Evolutionary conservation across 345 rosid species (phyloP), one percentile per base, ranked within the genome.

Genomic region (Salix purpurea): DNA sequence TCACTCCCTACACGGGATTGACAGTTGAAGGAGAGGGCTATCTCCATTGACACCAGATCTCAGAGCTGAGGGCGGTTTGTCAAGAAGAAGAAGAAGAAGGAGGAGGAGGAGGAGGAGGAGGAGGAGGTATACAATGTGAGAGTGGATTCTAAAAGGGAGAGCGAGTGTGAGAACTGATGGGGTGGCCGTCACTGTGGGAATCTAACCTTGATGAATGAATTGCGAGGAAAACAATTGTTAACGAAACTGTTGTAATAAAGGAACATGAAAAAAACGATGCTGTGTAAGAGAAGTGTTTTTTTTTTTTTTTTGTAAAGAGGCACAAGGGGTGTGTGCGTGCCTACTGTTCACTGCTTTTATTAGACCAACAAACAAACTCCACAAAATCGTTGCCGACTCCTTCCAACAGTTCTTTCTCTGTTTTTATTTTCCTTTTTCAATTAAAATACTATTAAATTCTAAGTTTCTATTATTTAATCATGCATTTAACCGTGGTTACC

Each of bases 381-480:
- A 69, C 78, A 69, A 83, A 76, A 83, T 77, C 67, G 71, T 71
- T 65, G 83, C 86, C 86, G 85, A 75, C 85, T 72, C 67, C 79
- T 71, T 26, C 82, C 82, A 72, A 73, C 86, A 74, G 39, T 34
- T 44, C 62, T 9, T 24, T 58, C 42, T 39, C 30, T 24, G 19
- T 37, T 19, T 69, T 9, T 2, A 6, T 4, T 10, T 32, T 19
- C 15, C 4, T 2, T 18, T 28, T 8, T n/a, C 64, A 58, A 9
- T 9, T 14, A 58, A n/a, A 58, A 58, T 58, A 58, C 64, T 23
- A 13, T 11, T 46, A 4, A 28, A 5, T 32, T 37, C 0, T 13
- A 1, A 1, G 61, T 23, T 6, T 36, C 28, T 74, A 2, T 42
- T 67, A 2, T 42, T 73, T 67, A 4, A 24, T 24, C 32, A 18